Evolutionary conservation across 2,329 filamentous ascomycete genomes (phyloP).

Genomic region (Rutstroemia sp.): DNA sequence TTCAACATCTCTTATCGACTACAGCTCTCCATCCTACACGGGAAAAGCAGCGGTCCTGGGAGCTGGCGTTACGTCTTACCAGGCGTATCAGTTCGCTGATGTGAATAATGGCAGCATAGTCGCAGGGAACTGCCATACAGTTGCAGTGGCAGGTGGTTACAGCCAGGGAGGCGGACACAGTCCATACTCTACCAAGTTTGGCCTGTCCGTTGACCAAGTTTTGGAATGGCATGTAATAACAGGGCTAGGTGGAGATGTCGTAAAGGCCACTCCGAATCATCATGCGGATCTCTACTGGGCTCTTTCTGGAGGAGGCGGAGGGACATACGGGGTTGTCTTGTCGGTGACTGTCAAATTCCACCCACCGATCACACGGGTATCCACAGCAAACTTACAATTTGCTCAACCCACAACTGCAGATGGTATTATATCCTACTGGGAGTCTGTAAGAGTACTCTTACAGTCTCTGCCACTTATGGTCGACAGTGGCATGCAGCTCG

Average conservation of each 20-base stretch:
- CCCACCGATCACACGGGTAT: not conserved
- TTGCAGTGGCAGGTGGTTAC: constrained; percentile 37
- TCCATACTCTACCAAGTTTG: constrained; percentile 41
- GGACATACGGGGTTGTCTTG: constrained; percentile 49
- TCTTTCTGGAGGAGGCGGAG: constrained; percentile 48
- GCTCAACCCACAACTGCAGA: not conserved
- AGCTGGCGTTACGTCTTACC: not conserved
- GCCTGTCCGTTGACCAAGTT: constrained; percentile 51
- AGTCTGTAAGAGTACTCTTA: not conserved
- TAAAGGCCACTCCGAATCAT: constrained; percentile 38
- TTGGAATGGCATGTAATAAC: constrained; percentile 48
- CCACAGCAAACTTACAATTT: not conserved
- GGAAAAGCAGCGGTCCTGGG: not conserved
- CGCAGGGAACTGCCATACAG: constrained; percentile 27
- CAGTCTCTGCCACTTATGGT: not conserved
- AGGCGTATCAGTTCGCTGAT: not conserved
- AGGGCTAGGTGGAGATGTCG: constrained; percentile 34
- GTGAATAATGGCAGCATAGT: not conserved
- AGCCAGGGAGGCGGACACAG: constrained; percentile 53
- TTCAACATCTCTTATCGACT: not conserved
- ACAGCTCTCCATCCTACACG: not conserved
- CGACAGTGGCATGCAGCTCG: not conserved
- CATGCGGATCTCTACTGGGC: constrained; percentile 57
- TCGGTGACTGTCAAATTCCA: constrained; percentile 36
- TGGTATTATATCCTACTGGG: not conserved